Base-by-base conservation (phyloP, 2,329 filamentous ascomycete genomes). In the Fusarium luffae region DNA sequence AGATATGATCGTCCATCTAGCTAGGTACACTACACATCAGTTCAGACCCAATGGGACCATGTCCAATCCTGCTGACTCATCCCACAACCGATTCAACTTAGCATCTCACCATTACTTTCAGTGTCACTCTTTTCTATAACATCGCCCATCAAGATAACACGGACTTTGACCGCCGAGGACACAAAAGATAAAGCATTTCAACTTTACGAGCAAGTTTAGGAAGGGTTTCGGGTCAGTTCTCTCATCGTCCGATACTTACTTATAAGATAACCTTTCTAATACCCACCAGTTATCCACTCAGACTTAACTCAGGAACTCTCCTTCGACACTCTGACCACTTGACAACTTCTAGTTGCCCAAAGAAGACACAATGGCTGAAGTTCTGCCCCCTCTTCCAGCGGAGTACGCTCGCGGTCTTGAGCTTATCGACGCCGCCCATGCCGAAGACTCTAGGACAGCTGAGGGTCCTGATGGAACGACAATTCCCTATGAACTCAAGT, bases 401-500 rank as follows among this genome's bases (percentile, higher is more conserved):
- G 79, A 81, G 66, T 88, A 83, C 62, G 77, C 77, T 43, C 79
- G 79, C 55, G 92, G 91, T 27, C 82, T 94, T 42, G 78, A 83
- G 40, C 85, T 89, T 70, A 94, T 97, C 75, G 93, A 96, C 81
- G 85, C 86, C 57, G 93, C 91, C 44, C 81, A 82, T 66, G 74
- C 76, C 42, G 54, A 78, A 43, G 80, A 82, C 59, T 75, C 79
- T 13, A 80, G 77, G 40, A 74, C 66, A 42, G 68, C 83, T 63
- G 79, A 83, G 52, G 83, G 81, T 18, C 77, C 82, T 28, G 75
- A 82, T 59, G 79, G 84, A 56, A 80, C 77, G 63, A 73, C 78
- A 8, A 74, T 89, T 2, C 91, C 93, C 1, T 94, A 93, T 80
- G 93, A 97, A 80, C 88, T 95, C 2, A 89, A 93, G 82, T 97